Evolutionary conservation across 345 rosid genomes (phyloP).

Genomic region (Cochlearia excelsa): DNA sequence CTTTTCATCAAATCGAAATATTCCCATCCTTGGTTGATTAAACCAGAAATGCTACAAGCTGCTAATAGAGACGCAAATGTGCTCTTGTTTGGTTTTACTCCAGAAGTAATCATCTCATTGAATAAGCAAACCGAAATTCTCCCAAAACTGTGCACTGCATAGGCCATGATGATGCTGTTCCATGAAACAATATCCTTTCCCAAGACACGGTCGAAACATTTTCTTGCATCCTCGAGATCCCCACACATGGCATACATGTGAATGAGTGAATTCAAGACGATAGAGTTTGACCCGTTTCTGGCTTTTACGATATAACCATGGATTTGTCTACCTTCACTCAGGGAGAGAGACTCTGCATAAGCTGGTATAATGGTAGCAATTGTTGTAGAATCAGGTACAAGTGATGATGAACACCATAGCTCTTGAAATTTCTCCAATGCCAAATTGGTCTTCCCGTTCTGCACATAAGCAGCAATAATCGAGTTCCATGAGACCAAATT

Average conservation of each 20-base stretch:
- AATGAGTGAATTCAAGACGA: constrained; percentile 56
- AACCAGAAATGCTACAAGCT: constrained; percentile 70
- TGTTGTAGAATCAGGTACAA: constrained; percentile 55
- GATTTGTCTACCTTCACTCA: constrained; percentile 52
- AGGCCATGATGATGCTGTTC: constrained; percentile 75
- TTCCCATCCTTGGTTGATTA: constrained; percentile 69
- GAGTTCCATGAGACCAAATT: constrained; percentile 69
- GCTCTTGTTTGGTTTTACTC: constrained; percentile 55
- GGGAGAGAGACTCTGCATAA: constrained; percentile 52
- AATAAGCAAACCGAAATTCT: constrained; percentile 46
- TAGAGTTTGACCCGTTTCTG: constrained; percentile 38
- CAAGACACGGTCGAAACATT: constrained; percentile 42
- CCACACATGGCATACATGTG: constrained; percentile 75
- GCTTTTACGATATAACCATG: constrained; percentile 51
- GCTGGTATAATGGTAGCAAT: constrained; percentile 64
- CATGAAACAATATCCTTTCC: constrained; percentile 63
- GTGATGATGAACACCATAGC: constrained; percentile 38
- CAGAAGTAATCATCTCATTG: constrained; percentile 45
- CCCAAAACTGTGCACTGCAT: constrained; percentile 68
- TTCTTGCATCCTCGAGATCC: constrained; percentile 58
- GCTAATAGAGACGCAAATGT: constrained; percentile 65
- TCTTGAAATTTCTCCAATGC: constrained; percentile 54
- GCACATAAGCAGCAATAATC: constrained; percentile 58
- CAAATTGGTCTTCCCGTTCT: constrained; percentile 44
- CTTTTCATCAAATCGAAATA: constrained; percentile 56